Conservation (phyloP, 73 alveolate genomes). For the Paramecium pentaurelia region DNA sequence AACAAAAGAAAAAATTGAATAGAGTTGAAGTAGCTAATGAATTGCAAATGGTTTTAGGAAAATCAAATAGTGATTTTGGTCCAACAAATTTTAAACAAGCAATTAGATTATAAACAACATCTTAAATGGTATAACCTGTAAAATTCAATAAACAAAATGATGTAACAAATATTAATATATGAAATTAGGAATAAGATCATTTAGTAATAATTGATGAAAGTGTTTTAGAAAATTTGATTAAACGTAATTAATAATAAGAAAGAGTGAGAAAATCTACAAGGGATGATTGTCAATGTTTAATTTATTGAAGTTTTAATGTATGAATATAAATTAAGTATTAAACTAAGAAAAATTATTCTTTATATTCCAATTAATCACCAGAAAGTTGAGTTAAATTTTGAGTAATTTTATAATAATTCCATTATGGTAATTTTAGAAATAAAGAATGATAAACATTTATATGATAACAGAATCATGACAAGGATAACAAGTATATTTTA, state of each 20-base stretch:
- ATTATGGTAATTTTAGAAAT: not conserved
- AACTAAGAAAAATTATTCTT: not conserved
- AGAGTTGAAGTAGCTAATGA: not conserved
- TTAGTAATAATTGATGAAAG: not conserved
- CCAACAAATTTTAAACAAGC: not conserved
- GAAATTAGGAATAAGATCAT: not conserved
- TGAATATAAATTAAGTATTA: not conserved
- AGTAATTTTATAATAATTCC: not conserved
- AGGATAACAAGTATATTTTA: not conserved
- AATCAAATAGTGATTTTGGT: not conserved
- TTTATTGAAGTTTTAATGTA: not conserved
- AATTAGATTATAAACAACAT: not conserved
- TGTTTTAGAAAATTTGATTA: not conserved
- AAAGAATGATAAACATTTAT: not conserved
- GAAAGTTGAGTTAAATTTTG: not conserved
- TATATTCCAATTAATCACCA: not conserved
- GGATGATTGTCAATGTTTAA: not conserved
- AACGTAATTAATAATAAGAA: not conserved
- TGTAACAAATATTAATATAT: not conserved
- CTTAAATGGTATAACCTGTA: not conserved
- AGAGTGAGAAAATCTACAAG: not conserved
- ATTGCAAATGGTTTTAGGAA: not conserved
- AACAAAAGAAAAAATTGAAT: not conserved
- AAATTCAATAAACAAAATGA: not conserved
- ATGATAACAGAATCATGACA: not conserved